phyloP scores from a whole-genome alignment of 164 flowering plant species.

The Tetracentron sinense region DNA sequence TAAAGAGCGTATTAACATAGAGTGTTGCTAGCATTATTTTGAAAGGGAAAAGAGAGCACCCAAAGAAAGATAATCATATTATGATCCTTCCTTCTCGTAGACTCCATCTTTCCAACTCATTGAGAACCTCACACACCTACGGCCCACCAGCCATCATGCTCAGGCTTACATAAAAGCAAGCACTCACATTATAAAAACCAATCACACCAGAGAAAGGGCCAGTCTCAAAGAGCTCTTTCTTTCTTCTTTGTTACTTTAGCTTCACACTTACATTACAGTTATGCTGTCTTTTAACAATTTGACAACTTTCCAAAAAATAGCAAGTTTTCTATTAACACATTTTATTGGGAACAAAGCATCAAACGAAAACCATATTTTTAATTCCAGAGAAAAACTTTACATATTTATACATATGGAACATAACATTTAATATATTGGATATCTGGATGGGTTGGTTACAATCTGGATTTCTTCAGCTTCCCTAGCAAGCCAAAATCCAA shows the following conservation, averaged over 20 bases:
- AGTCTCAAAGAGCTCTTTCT: background rate
- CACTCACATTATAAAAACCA: background rate
- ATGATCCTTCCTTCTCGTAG: no score
- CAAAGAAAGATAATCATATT: no score
- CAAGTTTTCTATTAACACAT: no score
- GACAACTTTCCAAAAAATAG: no score
- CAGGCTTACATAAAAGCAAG: background rate
- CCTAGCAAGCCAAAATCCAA: no score
- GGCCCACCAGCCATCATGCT: background rate
- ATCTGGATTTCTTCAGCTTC: background rate
- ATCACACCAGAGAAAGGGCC: background rate
- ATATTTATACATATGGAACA: background rate
- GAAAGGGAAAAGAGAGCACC: no score
- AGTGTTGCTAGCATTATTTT: no score
- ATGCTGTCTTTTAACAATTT: no score
- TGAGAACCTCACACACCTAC: background rate
- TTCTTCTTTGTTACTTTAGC: background rate
- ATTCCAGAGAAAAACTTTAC: background rate
- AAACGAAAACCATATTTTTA: background rate
- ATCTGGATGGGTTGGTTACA: background rate
- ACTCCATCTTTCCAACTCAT: no score
- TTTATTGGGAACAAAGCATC: background rate
- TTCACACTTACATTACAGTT: background rate
- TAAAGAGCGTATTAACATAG: no score
- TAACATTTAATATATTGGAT: background rate